Evolutionary conservation across 805 yeast genomes (phyloP), one percentile per base, ranked within the genome.

Genomic region (Cyberlindnera suaveolens): DNA sequence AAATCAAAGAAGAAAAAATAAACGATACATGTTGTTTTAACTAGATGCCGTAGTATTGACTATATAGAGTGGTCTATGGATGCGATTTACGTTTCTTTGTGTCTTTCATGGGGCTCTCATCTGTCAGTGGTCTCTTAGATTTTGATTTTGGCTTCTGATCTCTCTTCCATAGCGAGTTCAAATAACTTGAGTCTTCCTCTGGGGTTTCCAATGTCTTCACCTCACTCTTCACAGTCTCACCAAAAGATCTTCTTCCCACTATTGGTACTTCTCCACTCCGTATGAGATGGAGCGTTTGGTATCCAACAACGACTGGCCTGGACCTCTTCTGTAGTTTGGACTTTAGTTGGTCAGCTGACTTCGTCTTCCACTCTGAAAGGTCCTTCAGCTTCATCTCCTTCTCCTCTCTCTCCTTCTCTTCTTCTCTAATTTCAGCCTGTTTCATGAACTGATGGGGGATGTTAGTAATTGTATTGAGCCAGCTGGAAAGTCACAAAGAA

Each of bases 401-500:
- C 32, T 60, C 65, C 33, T 65, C 68, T n/a, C 61, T 59, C 32
- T 67, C 56, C 26, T 60, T 58, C 42, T 56, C 53, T 46, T 57
- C 58, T 19, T 57, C 64, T 19, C 54, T 61, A n/a, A 58, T 57
- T 32, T 64, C 70, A 18, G 73, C 76, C 31, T 71, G 54, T 37
- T 61, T 67, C 80, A 78, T 76, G 67, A 79, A 80, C 71, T 86
- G 13, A 3, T 31, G 6, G 23, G 5, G n/a, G 35, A 17, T 29
- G 31, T 36, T 33, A 38, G 38, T 31, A 16, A 10, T 3, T 16
- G 17, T 16, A 8, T 8, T 34, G 20, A 8, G 3, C 4, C 20
- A 17, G 18, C 10, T 17, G 11, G 19, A 36, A 26, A 9, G 6
- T 3, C 18, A 31, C 30, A 31, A 14, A 10, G n/a, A 11, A 10